Conservation (phyloP, 371 early-diverging fungal genomes). For the Mortierella sp. region DNA sequence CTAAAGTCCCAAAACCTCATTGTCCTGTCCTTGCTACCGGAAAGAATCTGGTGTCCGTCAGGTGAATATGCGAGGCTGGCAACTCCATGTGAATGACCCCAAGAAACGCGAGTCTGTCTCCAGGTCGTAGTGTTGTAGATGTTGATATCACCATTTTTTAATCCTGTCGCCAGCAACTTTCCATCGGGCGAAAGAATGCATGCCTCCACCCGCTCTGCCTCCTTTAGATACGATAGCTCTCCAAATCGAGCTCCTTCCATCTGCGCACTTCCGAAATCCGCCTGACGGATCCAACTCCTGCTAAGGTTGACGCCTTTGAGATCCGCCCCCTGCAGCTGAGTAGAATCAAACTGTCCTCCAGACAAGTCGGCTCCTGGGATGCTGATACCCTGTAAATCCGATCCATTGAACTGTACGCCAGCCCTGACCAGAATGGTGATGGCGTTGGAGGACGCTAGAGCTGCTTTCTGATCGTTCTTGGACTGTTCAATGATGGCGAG, state of each 20-base stretch:
- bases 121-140: not conserved
- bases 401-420: constrained; percentile 4
- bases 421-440: constrained; percentile 21
- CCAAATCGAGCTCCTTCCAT: constrained; percentile 14
- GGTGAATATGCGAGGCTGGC: constrained; percentile 4
- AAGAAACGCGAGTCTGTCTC: not conserved
- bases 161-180: not conserved
- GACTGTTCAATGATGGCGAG: not conserved
- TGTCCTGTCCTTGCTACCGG: constrained; percentile 10
- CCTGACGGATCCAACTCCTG: constrained; percentile 5
- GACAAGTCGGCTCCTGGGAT: constrained; percentile 9
- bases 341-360: constrained; percentile 16
- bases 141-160: not conserved
- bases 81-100: not conserved
- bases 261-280: constrained; percentile 11
- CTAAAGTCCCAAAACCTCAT: constrained; percentile 9
- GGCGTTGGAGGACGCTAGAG: not conserved
- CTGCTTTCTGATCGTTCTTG: not conserved
- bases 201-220: not conserved
- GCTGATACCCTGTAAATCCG: not conserved
- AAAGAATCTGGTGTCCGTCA: not conserved
- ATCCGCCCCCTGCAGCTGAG: constrained; percentile 16
- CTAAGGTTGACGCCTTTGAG: constrained; percentile 1
- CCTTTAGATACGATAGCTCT: not conserved
- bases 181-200: constrained; percentile 12